phyloP scores from a whole-genome alignment of 192 early-diverging fungal genomes.

The Borealophlyctis nickersoniae region DNA sequence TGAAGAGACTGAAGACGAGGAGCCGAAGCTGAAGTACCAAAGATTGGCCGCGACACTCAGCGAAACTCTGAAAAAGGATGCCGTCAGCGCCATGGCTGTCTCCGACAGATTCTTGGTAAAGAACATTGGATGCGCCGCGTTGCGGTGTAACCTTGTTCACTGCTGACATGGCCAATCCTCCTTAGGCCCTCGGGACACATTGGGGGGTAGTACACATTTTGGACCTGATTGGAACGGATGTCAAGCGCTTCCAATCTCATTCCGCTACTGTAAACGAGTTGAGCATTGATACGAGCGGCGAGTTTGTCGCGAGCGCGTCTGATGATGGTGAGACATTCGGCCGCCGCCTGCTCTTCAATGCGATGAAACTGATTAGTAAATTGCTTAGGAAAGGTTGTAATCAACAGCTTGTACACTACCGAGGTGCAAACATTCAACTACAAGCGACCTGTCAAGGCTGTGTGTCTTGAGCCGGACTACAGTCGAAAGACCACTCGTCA shows the following conservation, averaged over 20 bases:
- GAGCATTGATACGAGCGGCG: slow-evolving; percentile 78
- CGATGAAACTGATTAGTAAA: neutral
- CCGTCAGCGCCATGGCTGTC: slow-evolving; percentile 75
- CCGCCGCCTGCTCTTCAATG: neutral
- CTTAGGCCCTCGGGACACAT: slow-evolving; percentile 81
- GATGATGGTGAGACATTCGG: slow-evolving; percentile 69
- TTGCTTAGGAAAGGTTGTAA: slow-evolving; percentile 73
- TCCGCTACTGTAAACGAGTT: slow-evolving; percentile 84
- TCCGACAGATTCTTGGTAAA: slow-evolving; percentile 81
- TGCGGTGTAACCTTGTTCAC: neutral
- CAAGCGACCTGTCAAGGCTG: slow-evolving; percentile 82
- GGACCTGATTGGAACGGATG: slow-evolving; percentile 87
- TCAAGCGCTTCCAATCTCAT: slow-evolving; percentile 81
- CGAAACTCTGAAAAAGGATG: slow-evolving; percentile 81
- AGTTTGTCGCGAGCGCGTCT: slow-evolving; percentile 87
- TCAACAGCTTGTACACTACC: slow-evolving; percentile 75
- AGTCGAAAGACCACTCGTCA: slow-evolving; percentile 68
- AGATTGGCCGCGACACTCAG: slow-evolving; percentile 73
- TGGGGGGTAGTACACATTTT: slow-evolving; percentile 86
- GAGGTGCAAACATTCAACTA: slow-evolving; percentile 74
- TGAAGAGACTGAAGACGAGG: slow-evolving; percentile 80
- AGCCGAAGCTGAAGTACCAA: slow-evolving; percentile 89
- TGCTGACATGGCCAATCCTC: neutral
- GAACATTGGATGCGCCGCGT: neutral
- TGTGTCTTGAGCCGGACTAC: slow-evolving; percentile 89